phyloP scores from a whole-genome alignment of 495 filamentous ascomycete species.

The Trichoderma virens region DNA sequence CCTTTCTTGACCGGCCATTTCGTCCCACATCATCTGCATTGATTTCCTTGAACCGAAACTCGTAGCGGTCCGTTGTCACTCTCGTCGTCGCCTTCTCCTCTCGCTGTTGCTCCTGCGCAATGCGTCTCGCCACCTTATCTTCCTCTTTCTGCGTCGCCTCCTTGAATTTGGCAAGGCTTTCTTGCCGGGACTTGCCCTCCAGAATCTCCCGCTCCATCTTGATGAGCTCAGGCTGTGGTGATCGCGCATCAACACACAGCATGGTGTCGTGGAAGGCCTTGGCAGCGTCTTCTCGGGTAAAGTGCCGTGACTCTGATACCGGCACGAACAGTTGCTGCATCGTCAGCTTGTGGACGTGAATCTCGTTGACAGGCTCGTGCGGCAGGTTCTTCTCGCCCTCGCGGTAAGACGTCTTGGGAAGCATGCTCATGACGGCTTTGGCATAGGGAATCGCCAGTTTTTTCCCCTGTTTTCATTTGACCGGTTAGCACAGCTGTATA shows the following conservation, averaged over 20 bases:
- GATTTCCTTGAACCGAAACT: conserved; percentile 70
- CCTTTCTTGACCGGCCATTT: conserved; percentile 42
- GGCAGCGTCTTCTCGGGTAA: conserved; percentile 84
- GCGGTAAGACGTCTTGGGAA: conserved; percentile 45
- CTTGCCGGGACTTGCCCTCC: conserved; percentile 24
- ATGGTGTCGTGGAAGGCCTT: conserved; percentile 67
- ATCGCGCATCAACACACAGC: conserved; percentile 74
- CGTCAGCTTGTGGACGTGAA: conserved; percentile 73
- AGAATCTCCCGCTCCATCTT: conserved; percentile 46
- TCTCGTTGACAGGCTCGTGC: conserved; percentile 88
- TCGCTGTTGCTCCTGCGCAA: conserved; percentile 26
- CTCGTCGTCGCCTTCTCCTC: conserved; percentile 40
- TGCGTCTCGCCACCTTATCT: conserved; percentile 31
- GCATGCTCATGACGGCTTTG: conserved; percentile 68
- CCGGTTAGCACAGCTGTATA: background rate
- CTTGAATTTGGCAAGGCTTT: conserved; percentile 34
- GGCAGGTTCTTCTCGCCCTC: conserved; percentile 18
- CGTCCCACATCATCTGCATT: conserved; percentile 39
- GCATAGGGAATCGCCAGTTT: conserved; percentile 67
- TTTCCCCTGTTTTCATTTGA: conserved; percentile 53
- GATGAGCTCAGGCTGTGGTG: conserved; percentile 83
- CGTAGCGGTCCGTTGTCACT: conserved; percentile 48
- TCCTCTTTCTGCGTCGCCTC: conserved; percentile 31
- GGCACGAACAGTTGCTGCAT: conserved; percentile 83
- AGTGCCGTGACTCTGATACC: conserved; percentile 78